Evolutionary conservation across 805 yeast genomes (phyloP), one percentile per base, ranked within the genome.

Genomic region (Saturnispora gosingensis): DNA sequence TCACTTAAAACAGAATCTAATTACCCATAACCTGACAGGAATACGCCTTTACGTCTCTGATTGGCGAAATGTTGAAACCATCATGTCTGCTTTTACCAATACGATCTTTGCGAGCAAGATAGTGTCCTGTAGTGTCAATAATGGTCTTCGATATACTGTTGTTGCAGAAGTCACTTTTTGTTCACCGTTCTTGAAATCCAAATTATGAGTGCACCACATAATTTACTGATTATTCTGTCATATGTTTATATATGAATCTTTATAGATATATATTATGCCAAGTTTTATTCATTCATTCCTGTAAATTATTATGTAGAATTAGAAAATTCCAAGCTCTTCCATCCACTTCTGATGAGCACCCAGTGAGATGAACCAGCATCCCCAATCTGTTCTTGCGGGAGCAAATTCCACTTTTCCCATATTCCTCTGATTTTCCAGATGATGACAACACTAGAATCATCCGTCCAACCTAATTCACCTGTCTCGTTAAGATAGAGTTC

Each of bases 351-450:
- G 2, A 81, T 73, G 16, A 86, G 64, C 56, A 78, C 83, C 77
- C 81, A 81, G 48, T 68, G 71, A 9, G 57, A 52, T 16, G 43
- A 43, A n/a, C 54, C 53, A n/a, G 57, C 53, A 13, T 44, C 72
- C 34, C 89, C 80, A 13, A 73, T 80, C 63, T 85, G 91, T 63
- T 85, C 87, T 63, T 91, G 97, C 96, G 97, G 88, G 25, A 81
- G 72, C 36, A 91, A 80, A 13, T 74, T 80, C 64, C 85, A 91
- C 63, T 85, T 88, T 63, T 91, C 97, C 96, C 97, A 88, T 28
- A 81, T 81, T 4, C 83, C 82, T 54, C 80, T 74, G 42, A 70
- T 67, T 53, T 78, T 76, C 96, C 97, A 89, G 3, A 91, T 69
- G 1, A 90, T 75, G 0, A 88, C 75, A 5, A 91, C 68, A 11